Evolutionary conservation across 1,284 basidiomycete species (phyloP).

Genomic region (Stereum hirsutum): DNA sequence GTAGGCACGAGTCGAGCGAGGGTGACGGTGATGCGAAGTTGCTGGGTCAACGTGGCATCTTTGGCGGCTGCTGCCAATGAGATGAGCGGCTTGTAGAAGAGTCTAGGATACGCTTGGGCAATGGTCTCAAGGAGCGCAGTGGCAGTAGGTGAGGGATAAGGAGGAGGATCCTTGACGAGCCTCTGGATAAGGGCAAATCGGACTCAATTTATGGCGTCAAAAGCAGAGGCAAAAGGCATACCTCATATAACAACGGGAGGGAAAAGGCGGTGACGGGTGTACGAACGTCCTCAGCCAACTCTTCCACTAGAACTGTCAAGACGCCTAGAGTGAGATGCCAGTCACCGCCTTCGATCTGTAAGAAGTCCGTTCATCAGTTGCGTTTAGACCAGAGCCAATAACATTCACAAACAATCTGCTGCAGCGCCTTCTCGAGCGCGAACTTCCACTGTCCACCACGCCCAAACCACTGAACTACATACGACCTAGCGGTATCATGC

Average conservation of each 20-base stretch:
- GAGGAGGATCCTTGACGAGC: constrained; percentile 39
- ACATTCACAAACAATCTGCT: constrained; percentile 28
- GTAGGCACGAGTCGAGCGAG: constrained; percentile 46
- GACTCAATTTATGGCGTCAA: neutral
- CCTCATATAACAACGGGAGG: constrained; percentile 46
- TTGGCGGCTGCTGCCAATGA: constrained; percentile 56
- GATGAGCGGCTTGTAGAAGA: constrained; percentile 74
- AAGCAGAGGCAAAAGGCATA: constrained; percentile 19
- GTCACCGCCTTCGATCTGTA: constrained; percentile 29
- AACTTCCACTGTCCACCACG: constrained; percentile 30
- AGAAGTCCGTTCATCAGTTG: constrained; percentile 3
- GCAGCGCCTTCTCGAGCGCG: constrained; percentile 30
- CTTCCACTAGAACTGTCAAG: constrained; percentile 29
- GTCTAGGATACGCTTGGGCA: constrained; percentile 46
- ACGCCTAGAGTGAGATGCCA: constrained; percentile 33
- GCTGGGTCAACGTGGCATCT: constrained; percentile 44
- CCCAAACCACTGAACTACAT: constrained; percentile 33
- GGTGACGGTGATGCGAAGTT: constrained; percentile 45
- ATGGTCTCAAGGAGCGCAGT: constrained; percentile 40
- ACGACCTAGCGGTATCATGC: constrained; percentile 18
- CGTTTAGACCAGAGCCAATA: neutral
- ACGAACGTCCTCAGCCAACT: constrained; percentile 36
- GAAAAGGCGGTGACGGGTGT: constrained; percentile 27
- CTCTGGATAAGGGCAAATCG: constrained; percentile 22
- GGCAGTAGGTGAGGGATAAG: constrained; percentile 32